Evolutionary conservation across 2,329 filamentous ascomycete genomes (phyloP), one percentile per base, ranked within the genome.

Genomic region (Fusarium penzigii): DNA sequence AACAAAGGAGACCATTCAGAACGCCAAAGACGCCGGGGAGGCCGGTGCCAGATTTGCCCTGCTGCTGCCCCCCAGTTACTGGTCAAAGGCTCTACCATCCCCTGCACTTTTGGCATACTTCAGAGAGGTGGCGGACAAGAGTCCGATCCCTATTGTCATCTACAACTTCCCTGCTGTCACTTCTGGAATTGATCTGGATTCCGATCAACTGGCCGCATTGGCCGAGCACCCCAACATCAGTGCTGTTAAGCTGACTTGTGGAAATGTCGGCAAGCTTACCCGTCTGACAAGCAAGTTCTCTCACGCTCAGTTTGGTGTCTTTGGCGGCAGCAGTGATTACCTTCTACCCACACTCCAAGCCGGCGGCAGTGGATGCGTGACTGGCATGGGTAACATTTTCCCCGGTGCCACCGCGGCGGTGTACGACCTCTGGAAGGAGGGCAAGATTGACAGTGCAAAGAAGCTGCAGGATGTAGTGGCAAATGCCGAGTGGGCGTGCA

Each of bases 21-120:
- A 83, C 40, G 85, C 87, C 39, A 84, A 85, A 32, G 77, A 91
- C 61, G 88, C 88, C 8, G 82, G 81, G 55, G 77, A 79, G 8
- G 79, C 84, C 16, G 89, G 89, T 39, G 89, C 86, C 56, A 85
- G 90, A 65, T 89, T 88, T 58, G 87, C 86, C 2, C 78, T 93
- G 42, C 81, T 92, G 2, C 79, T 93, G 6, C 88, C 89, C 7
- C 89, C 89, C 1, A 84, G 83, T 43, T 93, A 92, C 74, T 92
- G 91, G 68, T 79, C 9, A 71, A 79, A 43, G 77, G 81, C 61
- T 9, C 54, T 62, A 79, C 85, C 39, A 72, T 80, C 55, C 73
- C 73, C 59, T 64, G 49, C 72, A 58, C n/a, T 90, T 39, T 66
- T 83, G n/a, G 76, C 82, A 5, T 90, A 85, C 70, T 92, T 89